Conservation (phyloP, 345 rosid species). For the Geranium rotundifolium region DNA sequence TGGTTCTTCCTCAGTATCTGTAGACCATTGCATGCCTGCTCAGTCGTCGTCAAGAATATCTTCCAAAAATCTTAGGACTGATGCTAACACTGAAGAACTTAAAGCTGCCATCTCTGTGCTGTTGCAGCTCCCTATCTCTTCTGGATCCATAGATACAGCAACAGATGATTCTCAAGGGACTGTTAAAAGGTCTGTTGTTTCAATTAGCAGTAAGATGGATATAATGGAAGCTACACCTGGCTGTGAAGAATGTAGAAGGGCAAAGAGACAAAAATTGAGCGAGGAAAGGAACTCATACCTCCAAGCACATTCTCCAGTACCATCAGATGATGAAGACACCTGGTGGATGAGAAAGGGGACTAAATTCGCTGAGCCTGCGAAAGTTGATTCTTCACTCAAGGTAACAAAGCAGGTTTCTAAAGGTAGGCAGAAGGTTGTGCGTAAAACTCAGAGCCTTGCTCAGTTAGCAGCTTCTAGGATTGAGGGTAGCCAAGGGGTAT, state of each 20-base stretch:
- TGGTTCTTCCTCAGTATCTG: slow-evolving; percentile 17
- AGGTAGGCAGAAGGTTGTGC: slow-evolving; percentile 79
- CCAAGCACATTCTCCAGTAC: slow-evolving; percentile 55
- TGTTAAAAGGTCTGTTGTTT: slow-evolving; percentile 48
- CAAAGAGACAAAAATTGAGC: slow-evolving; percentile 45
- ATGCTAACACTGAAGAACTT: slow-evolving; percentile 39
- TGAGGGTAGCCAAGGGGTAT: slow-evolving; percentile 96
- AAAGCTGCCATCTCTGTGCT: slow-evolving; percentile 58
- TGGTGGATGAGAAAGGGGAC: slow-evolving; percentile 88
- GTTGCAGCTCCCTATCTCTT: slow-evolving; percentile 52
- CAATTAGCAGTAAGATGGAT: slow-evolving; percentile 33
- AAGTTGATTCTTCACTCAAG: slow-evolving; percentile 57
- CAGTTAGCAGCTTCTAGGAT: slow-evolving; percentile 88
- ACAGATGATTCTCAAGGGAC: slow-evolving; percentile 60
- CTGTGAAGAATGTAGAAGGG: slow-evolving; percentile 88
- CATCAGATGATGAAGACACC: slow-evolving; percentile 73
- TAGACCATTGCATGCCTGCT: slow-evolving; percentile 31
- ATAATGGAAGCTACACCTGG: slow-evolving; percentile 52
- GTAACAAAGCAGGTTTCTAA: slow-evolving; percentile 61
- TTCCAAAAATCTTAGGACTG: slow-evolving; percentile 33
- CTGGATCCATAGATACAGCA: slow-evolving; percentile 30
- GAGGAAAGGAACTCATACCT: slow-evolving; percentile 59
- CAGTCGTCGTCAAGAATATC: slow-evolving; percentile 6
- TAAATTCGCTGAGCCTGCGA: slow-evolving; percentile 43
- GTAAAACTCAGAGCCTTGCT: slow-evolving; percentile 82